phyloP scores from a whole-genome alignment of 2,329 filamentous ascomycete genomes.

The Knufia petricola region DNA sequence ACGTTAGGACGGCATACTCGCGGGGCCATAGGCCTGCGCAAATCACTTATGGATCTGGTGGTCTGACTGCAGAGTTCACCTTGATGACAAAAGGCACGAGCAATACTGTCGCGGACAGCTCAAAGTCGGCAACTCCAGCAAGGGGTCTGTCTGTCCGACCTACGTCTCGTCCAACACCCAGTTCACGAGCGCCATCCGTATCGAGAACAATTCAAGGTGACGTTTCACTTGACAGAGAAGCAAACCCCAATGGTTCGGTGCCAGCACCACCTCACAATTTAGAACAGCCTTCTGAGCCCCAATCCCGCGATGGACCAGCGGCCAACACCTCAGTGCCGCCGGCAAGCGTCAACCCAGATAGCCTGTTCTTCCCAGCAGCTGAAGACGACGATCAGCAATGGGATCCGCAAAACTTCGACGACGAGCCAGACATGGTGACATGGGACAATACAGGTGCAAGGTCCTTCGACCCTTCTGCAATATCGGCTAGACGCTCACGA shows the following conservation, averaged over 20 bases:
- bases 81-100: slow-evolving; percentile 55
- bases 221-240: not conserved
- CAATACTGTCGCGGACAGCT: slow-evolving; percentile 32
- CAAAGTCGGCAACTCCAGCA: slow-evolving; percentile 27
- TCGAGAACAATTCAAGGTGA: slow-evolving; percentile 6
- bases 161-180: slow-evolving; percentile 25
- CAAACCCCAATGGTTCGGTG: not conserved
- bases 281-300: not conserved
- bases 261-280: not conserved
- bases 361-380: slow-evolving; percentile 50
- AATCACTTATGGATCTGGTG: slow-evolving; percentile 48
- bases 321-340: slow-evolving; percentile 26
- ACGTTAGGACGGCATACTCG: slow-evolving; percentile 50
- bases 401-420: slow-evolving; percentile 48
- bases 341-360: slow-evolving; percentile 43
- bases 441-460: slow-evolving; percentile 54
- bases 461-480: slow-evolving; percentile 30
- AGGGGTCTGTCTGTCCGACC: slow-evolving; percentile 33
- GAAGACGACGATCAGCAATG: slow-evolving; percentile 49
- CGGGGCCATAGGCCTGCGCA: slow-evolving; percentile 51
- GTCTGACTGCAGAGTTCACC: slow-evolving; percentile 51
- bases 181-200: slow-evolving; percentile 11
- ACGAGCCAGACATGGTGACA: slow-evolving; percentile 35
- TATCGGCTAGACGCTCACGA: slow-evolving; percentile 26
- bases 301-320: not conserved